Evolutionary conservation across 305 asterid species (phyloP).

Genomic region (Plantago lanceolata): DNA sequence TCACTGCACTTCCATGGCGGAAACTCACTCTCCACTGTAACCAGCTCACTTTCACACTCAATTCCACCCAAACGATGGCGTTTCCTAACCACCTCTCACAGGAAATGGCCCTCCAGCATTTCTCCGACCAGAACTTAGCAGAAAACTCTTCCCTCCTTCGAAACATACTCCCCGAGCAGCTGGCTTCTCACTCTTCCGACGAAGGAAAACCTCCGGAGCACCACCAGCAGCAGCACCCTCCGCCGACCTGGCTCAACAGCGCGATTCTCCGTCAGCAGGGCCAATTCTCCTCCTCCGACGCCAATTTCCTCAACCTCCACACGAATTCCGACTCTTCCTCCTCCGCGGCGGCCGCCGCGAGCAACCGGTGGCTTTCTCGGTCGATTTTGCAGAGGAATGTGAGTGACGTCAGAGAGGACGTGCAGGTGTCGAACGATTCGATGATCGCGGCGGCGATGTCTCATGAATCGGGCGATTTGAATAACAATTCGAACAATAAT

Average conservation of each 20-base stretch:
- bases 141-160: slow-evolving; percentile 30
- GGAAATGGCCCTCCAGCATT: slow-evolving; percentile 44
- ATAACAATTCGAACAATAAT: slow-evolving; percentile 21
- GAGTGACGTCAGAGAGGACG: slow-evolving; percentile 36
- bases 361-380: slow-evolving; percentile 45
- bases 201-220: slow-evolving; percentile 27
- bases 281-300: slow-evolving; percentile 29
- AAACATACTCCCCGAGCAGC: slow-evolving; percentile 16
- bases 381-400: slow-evolving; percentile 35
- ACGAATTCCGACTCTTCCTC: slow-evolving; percentile 33
- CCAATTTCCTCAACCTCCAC: slow-evolving; percentile 51
- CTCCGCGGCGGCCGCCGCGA: slow-evolving; percentile 24
- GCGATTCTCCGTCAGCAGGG: slow-evolving; percentile 42
- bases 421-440: slow-evolving; percentile 34
- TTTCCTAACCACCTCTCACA: slow-evolving; percentile 36
- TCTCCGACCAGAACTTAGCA: slow-evolving; percentile 29
- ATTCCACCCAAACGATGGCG: slow-evolving; percentile 24
- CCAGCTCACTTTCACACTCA: too few relatives aligned
- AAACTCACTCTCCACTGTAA: neutral
- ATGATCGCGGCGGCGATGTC: slow-evolving; percentile 30
- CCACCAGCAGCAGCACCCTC: slow-evolving; percentile 20
- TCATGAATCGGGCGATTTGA: slow-evolving; percentile 34
- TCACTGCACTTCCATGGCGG: neutral
- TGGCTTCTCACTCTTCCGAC: slow-evolving; percentile 22
- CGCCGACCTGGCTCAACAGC: slow-evolving; percentile 51